These are phyloP conservation scores for Plectosphaerella sp. DNA, from an alignment of 2,329 filamentous ascomycete genomes.

Conservation along the genomic window DNA sequence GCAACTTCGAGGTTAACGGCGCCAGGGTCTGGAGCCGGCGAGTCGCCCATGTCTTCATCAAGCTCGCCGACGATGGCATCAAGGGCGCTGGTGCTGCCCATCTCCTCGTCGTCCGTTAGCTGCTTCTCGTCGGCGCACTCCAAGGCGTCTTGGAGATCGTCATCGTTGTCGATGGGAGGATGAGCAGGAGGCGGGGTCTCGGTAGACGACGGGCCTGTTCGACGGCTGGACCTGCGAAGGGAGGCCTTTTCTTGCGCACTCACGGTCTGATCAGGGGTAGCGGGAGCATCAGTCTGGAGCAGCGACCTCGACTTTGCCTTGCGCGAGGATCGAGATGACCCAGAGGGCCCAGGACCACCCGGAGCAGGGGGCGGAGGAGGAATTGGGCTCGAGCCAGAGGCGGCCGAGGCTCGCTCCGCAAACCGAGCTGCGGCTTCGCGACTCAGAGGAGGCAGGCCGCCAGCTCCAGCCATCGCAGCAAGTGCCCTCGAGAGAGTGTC, in stretches of 20 bases:
- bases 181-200: constrained; percentile 47
- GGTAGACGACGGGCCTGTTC: constrained; percentile 43
- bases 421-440: constrained; percentile 40
- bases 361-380: constrained; percentile 32
- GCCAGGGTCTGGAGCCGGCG: constrained; percentile 69
- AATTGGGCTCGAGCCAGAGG: constrained; percentile 28
- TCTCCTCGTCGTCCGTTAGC: constrained; percentile 65
- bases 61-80: constrained; percentile 89
- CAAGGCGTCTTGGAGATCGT: constrained; percentile 64
- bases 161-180: constrained; percentile 52
- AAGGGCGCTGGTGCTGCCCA: constrained; percentile 63
- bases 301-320: constrained; percentile 44
- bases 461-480: constrained; percentile 71
- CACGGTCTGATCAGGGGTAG: constrained; percentile 39
- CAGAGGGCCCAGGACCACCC: constrained; percentile 30
- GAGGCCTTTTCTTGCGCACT: constrained; percentile 53
- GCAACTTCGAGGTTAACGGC: constrained; percentile 91
- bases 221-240: constrained; percentile 60
- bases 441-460: constrained; percentile 50
- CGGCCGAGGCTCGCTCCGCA: constrained; percentile 36
- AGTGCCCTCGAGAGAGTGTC: constrained; percentile 64
- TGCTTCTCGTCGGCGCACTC: constrained; percentile 94
- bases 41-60: constrained; percentile 77
- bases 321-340: constrained; percentile 36
- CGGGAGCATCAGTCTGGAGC: constrained; percentile 31